Base-by-base conservation (phyloP, 768 basidiomycete genomes). In the Kwoniella botswanensis region DNA sequence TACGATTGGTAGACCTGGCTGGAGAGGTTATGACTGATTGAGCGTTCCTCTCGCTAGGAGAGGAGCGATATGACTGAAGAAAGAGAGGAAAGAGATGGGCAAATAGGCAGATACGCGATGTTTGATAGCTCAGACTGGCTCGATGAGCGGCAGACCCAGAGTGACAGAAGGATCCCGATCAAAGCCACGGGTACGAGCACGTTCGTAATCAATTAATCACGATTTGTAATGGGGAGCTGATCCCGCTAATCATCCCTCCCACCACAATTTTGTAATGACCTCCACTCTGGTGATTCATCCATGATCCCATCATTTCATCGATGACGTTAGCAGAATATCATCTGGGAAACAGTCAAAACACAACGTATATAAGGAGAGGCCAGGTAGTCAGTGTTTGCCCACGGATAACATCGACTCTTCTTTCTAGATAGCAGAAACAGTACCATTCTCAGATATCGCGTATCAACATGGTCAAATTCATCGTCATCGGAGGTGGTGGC, bases 401-500 rank as follows among this genome's bases (percentile, higher is more conserved):
- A 26, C 26, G 26, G 26, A 26, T 26, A 26, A 4, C 26, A 26
- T 26, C 26, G 26, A 26, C 26, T 26, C 26, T 3, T 26, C 26
- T 26, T 26, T 2, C 3, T 26, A 26, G 26, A 26, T 26, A 26
- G 26, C 26, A 26, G 26, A 26, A 26, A 2, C 26, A 26, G 26
- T 26, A 4, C 26, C 2, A 26, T 26, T 4, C 26, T 26, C 26
- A 26, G 3, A 35, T 35, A 35, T 35, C 35, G 35, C 35, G 1
- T 35, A 66, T n/a, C 63, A 64, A 55, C 24, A 74, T 52, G 53
- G 75, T 77, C 71, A 77, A 74, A 66, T 82, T 76, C 62, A 55
- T 82, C 1, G 72, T 82, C 64, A 71, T 82, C 65, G 81, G 81
- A 56, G 81, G 81, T 29, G 81, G 81, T 13, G 81, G 81, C 9